Conservation (phyloP, 345 rosid species). For the Pelargonium nanum region DNA sequence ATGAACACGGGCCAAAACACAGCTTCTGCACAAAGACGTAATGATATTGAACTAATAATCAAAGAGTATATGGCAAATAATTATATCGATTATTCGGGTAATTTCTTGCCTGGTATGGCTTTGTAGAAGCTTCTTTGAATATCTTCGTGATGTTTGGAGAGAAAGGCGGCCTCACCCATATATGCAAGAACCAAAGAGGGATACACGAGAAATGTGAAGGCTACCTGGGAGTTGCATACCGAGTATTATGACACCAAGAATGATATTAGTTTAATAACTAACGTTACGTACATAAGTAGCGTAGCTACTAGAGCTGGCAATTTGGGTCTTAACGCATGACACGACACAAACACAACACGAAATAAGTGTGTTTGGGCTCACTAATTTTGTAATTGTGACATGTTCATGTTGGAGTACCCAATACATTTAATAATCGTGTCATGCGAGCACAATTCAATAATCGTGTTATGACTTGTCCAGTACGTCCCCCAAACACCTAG, state of each 20-base stretch:
- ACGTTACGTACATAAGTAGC: too few relatives aligned
- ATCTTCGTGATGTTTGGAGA: constrained; percentile 63
- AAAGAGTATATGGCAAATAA: constrained; percentile 6
- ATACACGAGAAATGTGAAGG: constrained; percentile 60
- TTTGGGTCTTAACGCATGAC: too few relatives aligned
- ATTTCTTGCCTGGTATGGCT: constrained; percentile 72
- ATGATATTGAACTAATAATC: constrained; percentile 9
- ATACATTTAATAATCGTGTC: too few relatives aligned
- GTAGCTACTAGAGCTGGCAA: too few relatives aligned
- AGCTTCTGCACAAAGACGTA: constrained; percentile 39
- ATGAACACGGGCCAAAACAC: constrained; percentile 84
- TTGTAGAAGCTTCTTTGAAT: constrained; percentile 72
- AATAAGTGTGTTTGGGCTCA: too few relatives aligned
- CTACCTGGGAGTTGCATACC: constrained; percentile 33
- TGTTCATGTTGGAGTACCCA: too few relatives aligned
- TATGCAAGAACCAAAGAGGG: constrained; percentile 84
- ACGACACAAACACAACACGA: too few relatives aligned
- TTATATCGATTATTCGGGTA: not conserved
- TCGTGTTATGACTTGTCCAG: too few relatives aligned
- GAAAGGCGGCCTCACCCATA: constrained; percentile 89
- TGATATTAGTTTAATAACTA: constrained; percentile 1
- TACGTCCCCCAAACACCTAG: too few relatives aligned
- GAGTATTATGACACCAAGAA: constrained; percentile 1
- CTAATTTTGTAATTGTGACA: too few relatives aligned
- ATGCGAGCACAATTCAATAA: too few relatives aligned